A percentile compares a stretch with the other conserved stretches of the same genome.
Conservation (phyloP, 1,139 yeast genomes). For the Blastobotrys elegans region DNA sequence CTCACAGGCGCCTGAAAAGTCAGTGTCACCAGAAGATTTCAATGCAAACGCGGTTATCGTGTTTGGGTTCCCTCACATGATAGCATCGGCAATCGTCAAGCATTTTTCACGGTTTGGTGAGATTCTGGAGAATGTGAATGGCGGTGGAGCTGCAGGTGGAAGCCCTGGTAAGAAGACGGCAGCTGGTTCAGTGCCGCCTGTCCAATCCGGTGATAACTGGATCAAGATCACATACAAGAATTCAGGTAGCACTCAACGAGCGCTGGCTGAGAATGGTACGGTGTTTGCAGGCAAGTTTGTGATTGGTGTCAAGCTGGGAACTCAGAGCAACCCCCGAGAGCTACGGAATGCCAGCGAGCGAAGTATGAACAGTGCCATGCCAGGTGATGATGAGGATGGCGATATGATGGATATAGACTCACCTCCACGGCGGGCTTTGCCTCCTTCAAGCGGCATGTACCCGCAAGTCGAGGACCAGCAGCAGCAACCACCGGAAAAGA, state of each 20-base stretch:
- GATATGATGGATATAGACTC: constrained; percentile 26
- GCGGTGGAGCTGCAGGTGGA: constrained; percentile 14
- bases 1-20: not conserved
- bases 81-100: constrained; percentile 60
- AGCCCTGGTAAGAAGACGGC: constrained; percentile 20
- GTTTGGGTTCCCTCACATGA: constrained; percentile 81
- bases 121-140: constrained; percentile 59
- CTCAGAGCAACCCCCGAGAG: constrained; percentile 29
- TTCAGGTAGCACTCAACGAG: constrained; percentile 72
- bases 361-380: not conserved
- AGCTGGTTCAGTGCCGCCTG: constrained; percentile 69
- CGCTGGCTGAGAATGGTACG: constrained; percentile 75
- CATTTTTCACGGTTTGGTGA: constrained; percentile 80
- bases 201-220: constrained; percentile 85
- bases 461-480: constrained; percentile 1
- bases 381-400: constrained; percentile 19
- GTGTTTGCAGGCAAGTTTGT: constrained; percentile 55
- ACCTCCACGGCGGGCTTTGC: constrained; percentile 3
- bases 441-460: constrained; percentile 3
- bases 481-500: not conserved
- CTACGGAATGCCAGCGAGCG: constrained; percentile 22
- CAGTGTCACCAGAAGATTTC: not conserved
- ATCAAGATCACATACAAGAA: constrained; percentile 78
- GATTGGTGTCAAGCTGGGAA: constrained; percentile 72
- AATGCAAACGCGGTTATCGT: constrained; percentile 59